Evolutionary conservation across 1,284 basidiomycete species (phyloP), one percentile per base, ranked within the genome.

Genomic region (Fistulinella cinereoalba): DNA sequence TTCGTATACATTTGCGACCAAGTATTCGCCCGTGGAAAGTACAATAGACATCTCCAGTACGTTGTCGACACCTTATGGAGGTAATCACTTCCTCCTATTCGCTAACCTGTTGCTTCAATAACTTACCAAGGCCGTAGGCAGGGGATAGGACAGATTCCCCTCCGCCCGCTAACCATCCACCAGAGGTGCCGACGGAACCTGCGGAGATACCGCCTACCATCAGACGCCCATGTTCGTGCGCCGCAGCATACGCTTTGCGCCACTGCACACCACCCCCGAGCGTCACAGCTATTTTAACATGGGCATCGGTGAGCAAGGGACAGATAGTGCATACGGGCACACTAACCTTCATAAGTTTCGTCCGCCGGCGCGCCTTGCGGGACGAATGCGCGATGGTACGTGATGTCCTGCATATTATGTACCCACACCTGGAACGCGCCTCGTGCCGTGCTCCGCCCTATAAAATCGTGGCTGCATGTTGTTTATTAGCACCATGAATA

Each of bases 251-350:
- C 1, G 71, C 72, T 51, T 74, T 71, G 29, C 67, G 54, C 69
- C 72, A 77, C 54, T 75, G 71, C 21, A 72, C 73, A 3, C 74
- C 75, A 23, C 72, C 70, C 15, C 67, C 70, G 28, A 75, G 51
- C 4, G 71, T 74, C 19, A 75, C 56, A 52, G 64, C 69, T 58
- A 24, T 15, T 12, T 4, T 19, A 21, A 16, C 33, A 34, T 21
- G 37, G 4, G 6, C 33, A 13, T 19, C 6, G 33, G 33, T 12
- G 25, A 27, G 12, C 25, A 6, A 12, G 25, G 25, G 25, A 27
- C 7, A n/a, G n/a, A n/a, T 12, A 12, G 12, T 27, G 25, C 6
- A 27, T 12, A 12, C 25, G 7, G 12, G 25, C 6, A 19, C 9
- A 16, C 33, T 27, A 7, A 54, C 54, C 56, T 13, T 59, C 37